Conservation (phyloP, 176 grass and related monocot genomes). For the Ensete glaucum region DNA sequence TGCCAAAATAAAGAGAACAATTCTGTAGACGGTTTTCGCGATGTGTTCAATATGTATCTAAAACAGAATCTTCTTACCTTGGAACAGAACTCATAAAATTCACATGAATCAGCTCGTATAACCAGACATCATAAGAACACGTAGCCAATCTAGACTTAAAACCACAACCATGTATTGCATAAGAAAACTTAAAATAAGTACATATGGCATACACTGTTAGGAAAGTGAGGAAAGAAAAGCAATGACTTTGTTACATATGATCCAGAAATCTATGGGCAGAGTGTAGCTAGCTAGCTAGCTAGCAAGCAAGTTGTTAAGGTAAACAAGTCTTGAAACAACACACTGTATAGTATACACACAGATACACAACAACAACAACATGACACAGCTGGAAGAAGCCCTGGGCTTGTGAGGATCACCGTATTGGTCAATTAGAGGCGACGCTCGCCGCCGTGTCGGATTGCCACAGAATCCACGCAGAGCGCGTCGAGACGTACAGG, state of each 20-base stretch:
- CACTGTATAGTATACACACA: background rate
- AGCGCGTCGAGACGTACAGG: background rate
- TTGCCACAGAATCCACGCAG: background rate
- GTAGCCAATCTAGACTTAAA: background rate
- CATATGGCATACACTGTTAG: background rate
- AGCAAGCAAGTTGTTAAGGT: too few species aligned
- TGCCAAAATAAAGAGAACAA: too few species aligned
- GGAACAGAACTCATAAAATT: background rate
- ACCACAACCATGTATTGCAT: background rate
- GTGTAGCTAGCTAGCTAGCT: too few species aligned
- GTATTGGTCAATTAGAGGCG: background rate
- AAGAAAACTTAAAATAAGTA: background rate
- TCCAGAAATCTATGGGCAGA: background rate
- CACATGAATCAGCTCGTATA: background rate
- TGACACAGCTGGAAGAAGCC: too few species aligned
- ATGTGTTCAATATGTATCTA: too few species aligned
- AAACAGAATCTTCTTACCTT: background rate
- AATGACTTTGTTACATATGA: background rate
- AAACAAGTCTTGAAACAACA: background rate
- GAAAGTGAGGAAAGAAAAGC: background rate
- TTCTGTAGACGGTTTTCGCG: too few species aligned
- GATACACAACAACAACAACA: too few species aligned
- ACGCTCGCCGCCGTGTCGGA: background rate
- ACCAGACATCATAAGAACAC: background rate
- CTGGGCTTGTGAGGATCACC: background rate